Evolutionary conservation across 2,329 filamentous ascomycete genomes (phyloP), one percentile per base, ranked within the genome.

Genomic region (Penicillium sp.): DNA sequence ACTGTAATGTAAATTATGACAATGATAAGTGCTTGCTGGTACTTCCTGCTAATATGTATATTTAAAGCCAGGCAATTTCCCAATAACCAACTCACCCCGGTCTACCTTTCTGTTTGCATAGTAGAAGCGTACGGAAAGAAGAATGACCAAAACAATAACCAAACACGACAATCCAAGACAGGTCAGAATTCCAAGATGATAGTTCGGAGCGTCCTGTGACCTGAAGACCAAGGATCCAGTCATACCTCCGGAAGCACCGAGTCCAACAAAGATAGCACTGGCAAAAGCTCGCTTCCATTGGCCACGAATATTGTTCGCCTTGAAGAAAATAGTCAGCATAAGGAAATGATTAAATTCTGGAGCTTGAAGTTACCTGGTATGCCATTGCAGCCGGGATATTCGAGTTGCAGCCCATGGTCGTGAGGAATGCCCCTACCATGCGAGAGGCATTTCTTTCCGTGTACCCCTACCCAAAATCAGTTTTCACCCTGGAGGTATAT

Each of bases 1-100:
- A 14, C 13, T 14, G 13, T 13, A 4, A 13, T 13, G 29, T 4
- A 31, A 31, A 13, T 31, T 14, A 11, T 14, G 29, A 14, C 29
- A 11, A 5, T 14, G 4, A 3, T 4, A 14, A 31, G 2, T 13
- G 29, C 11, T 14, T 14, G 11, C 29, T 31, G 2, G 4, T 31
- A 14, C 1, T 2, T 13, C 4, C 11, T 14, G 16, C 47, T 22
- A 57, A 33, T 44, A 60, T 21, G 77, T 66, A 27, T 74, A 75
- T 47, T 59, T 66, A 52, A 74, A 75, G 3, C 70, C 73, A 26
- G 61, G 64, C 50, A 72, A 64, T 3, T 67, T 66, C 39, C 73
- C 73, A 56, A 76, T 73, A 7, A 68, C 54, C 61, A 72, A 66
- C 29, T 71, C 68, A 16, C 73, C 73, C 13, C 52, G 52, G 21